These are phyloP conservation scores for Candida ovalis DNA, from an alignment of 805 yeast species.

Conservation along the genomic window DNA sequence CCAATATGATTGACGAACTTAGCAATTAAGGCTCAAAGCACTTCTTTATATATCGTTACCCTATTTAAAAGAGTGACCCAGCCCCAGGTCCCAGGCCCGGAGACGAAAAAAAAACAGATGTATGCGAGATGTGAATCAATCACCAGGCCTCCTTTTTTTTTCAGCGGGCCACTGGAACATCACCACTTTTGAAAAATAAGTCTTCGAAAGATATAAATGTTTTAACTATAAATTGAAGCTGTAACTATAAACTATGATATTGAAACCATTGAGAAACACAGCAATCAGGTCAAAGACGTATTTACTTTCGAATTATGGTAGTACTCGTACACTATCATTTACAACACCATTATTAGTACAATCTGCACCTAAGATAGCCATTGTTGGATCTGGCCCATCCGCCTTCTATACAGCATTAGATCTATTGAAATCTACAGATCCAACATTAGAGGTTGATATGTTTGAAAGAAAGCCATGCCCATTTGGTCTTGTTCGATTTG, in stretches of 20 bases:
- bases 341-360: neutral
- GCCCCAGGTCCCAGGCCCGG: neutral
- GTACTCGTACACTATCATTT: neutral
- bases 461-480: slow-evolving; percentile 88
- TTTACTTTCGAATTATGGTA: neutral
- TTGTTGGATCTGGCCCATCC: slow-evolving; percentile 95
- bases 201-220: no score
- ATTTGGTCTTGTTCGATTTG: slow-evolving; percentile 84
- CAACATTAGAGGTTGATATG: slow-evolving; percentile 50
- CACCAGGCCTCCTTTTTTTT: no score
- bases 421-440: slow-evolving; percentile 41
- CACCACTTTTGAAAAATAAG: no score
- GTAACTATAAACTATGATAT: neutral
- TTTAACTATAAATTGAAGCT: no score
- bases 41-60: no score
- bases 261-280: neutral
- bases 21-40: no score
- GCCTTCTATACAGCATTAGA: slow-evolving; percentile 88
- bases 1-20: no score
- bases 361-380: slow-evolving; percentile 47
- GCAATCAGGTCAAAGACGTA: neutral
- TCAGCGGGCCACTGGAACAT: no score
- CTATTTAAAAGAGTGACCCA: no score
- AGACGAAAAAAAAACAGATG: slow-evolving; percentile 1
- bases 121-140: no score